Evolutionary conservation across 345 rosid species (phyloP).

Genomic region (Eucalyptus marginata): DNA sequence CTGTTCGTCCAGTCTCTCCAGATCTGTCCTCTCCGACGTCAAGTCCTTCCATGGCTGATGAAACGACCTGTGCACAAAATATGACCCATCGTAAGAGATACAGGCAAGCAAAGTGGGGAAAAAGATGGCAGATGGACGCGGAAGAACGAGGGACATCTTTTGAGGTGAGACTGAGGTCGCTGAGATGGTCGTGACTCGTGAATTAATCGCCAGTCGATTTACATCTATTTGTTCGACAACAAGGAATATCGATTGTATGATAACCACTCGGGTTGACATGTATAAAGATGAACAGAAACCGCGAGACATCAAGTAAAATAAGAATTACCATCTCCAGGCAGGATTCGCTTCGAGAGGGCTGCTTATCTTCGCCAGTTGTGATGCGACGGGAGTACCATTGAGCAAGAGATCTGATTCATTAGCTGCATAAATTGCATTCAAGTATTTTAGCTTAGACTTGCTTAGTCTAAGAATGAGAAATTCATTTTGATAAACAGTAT

Average conservation of each 20-base stretch:
- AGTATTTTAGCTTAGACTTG: background rate
- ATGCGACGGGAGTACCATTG: background rate
- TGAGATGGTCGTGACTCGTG: background rate
- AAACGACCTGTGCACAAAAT: constrained; percentile 50
- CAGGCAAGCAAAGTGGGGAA: background rate
- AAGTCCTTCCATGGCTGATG: constrained; percentile 52
- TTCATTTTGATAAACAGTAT: background rate
- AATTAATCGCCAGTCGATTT: background rate
- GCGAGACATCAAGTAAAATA: background rate
- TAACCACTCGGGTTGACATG: background rate
- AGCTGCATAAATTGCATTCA: background rate
- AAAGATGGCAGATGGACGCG: background rate
- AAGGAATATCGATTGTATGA: background rate
- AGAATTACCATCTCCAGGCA: constrained; percentile 78
- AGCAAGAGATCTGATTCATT: constrained; percentile 10
- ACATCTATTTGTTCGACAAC: background rate
- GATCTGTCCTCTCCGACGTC: constrained; percentile 18
- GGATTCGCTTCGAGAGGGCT: constrained; percentile 65
- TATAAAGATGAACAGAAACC: background rate
- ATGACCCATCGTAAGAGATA: background rate
- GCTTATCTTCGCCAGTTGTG: constrained; percentile 32
- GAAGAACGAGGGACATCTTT: background rate
- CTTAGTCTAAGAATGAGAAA: background rate
- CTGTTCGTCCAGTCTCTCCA: constrained; percentile 40
- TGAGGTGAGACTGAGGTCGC: background rate